Base-by-base conservation (phyloP, 495 filamentous ascomycete genomes). In the Penicillium verhagenii region DNA sequence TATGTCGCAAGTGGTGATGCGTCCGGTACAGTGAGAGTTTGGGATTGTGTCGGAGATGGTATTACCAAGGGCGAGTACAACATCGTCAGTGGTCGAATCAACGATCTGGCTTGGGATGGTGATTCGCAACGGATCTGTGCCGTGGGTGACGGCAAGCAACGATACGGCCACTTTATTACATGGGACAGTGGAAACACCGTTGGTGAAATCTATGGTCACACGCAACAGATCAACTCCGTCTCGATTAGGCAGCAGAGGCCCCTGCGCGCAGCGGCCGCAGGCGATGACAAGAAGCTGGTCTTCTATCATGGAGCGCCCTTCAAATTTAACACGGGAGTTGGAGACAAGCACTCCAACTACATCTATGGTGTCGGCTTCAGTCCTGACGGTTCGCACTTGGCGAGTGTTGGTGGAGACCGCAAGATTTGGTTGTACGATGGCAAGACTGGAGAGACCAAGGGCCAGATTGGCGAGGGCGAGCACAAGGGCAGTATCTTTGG, bases 71-170 rank as follows among this genome's bases (percentile, higher is more conserved):
- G 92, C 50, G 94, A 97, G 69, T 97, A 96, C 71, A 82, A 84
- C 56, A 96, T 97, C 68, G 91, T 97, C 59, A 92, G 90, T 47
- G 95, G 94, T 28, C 86, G 90, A 43, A 96, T 98, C 69, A 94
- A 94, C 67, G 94, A 97, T 66, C 77, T 98, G 45, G 91, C 93
- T 10, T 98, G 94, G 92, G 94, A 97, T 68, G 95, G 93, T 43
- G 94, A 98, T 70, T 92, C 88, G 46, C 92, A 96, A 74, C 87
- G 94, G 21, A 89, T 98, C 47, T 96, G 97, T 57, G 95, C 93
- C 9, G 95, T 97, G 18, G 94, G 94, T 20, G 87, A 97, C 53
- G 94, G 94, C 14, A 92, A 93, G 67, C 91, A 97, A 71, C 83
- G 90, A 48, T 96, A 88, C 70, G 95, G 94, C 14, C 92, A 93